Percentiles rank a stretch among this genome's conserved stretches.
Conservation (phyloP, 2,329 filamentous ascomycete species). For the Colletotrichum echinochloae region DNA sequence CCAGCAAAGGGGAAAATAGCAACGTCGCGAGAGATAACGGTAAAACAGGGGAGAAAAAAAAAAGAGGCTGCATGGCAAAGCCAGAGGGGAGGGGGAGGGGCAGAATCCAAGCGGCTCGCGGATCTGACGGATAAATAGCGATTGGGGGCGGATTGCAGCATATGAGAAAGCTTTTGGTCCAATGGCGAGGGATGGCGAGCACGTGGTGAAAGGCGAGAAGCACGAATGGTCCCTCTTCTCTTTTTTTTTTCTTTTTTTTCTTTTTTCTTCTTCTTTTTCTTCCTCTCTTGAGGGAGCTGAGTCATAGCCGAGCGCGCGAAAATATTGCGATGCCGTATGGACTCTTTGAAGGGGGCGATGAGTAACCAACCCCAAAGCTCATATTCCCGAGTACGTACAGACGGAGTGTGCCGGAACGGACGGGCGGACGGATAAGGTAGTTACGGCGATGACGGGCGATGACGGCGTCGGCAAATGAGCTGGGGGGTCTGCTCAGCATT, state of each 20-base stretch:
- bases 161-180: not conserved
- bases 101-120: slow-evolving; percentile 1
- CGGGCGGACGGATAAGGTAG: not conserved
- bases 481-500: not conserved
- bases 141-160: too few relatives aligned
- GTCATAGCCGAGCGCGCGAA: not conserved
- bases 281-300: not conserved
- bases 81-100: not conserved
- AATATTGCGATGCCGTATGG: not conserved
- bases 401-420: slow-evolving; percentile 2
- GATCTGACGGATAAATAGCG: slow-evolving; percentile 11
- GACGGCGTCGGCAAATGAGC: not conserved
- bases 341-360: not conserved
- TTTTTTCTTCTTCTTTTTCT: too few relatives aligned
- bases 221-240: slow-evolving; percentile 5
- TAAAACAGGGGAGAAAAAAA: too few relatives aligned
- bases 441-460: not conserved
- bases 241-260: not conserved
- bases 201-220: slow-evolving; percentile 20
- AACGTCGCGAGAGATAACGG: not conserved
- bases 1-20: not conserved
- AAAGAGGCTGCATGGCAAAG: not conserved
- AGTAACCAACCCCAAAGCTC: not conserved
- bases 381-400: slow-evolving; percentile 2
- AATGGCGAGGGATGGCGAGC: slow-evolving; percentile 24